Evolutionary conservation across 805 yeast genomes (phyloP).

Genomic region (Tanozyma kutaoensis): DNA sequence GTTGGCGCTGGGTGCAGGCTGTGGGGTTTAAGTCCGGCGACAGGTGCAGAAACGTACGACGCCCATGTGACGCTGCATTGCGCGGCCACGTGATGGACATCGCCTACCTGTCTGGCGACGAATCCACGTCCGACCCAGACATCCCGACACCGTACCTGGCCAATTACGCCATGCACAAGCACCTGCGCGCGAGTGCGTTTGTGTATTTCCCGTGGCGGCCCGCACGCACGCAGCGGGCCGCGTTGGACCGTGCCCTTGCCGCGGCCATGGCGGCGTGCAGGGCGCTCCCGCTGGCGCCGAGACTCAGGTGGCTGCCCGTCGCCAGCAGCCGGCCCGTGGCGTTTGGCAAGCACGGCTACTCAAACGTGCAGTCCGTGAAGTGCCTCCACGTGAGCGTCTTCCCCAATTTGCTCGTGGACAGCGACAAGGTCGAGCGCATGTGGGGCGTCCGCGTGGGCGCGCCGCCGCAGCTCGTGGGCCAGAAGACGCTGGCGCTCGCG

Average conservation of each 20-base stretch:
- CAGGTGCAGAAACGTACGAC: not conserved
- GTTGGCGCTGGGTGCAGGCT: not conserved
- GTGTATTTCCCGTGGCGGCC: slow-evolving; percentile 9
- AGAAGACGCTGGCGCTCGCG: slow-evolving; percentile 1
- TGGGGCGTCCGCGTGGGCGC: slow-evolving; percentile 1
- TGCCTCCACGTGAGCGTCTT: slow-evolving; percentile 7
- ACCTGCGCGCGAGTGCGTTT: slow-evolving; percentile 4
- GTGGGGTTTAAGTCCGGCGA: not conserved
- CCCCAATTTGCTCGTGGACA: slow-evolving; percentile 6
- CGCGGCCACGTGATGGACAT: not conserved
- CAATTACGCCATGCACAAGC: slow-evolving; percentile 9
- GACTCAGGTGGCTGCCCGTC: not conserved
- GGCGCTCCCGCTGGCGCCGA: not conserved
- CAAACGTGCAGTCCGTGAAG: slow-evolving; percentile 3
- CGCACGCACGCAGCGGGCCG: not conserved
- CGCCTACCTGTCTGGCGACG: not conserved
- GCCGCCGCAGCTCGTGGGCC: slow-evolving; percentile 1
- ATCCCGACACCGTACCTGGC: slow-evolving; percentile 4
- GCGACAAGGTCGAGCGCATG: too few relatives aligned
- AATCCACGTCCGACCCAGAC: not conserved
- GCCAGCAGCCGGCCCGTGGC: not conserved
- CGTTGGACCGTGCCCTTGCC: slow-evolving; percentile 1
- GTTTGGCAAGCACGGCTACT: slow-evolving; percentile 2
- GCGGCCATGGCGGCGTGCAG: not conserved
- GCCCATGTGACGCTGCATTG: not conserved